Evolutionary conservation across 139 green algal species (phyloP), one percentile per base, ranked within the genome.

Genomic region (Nannochloris sp.): DNA sequence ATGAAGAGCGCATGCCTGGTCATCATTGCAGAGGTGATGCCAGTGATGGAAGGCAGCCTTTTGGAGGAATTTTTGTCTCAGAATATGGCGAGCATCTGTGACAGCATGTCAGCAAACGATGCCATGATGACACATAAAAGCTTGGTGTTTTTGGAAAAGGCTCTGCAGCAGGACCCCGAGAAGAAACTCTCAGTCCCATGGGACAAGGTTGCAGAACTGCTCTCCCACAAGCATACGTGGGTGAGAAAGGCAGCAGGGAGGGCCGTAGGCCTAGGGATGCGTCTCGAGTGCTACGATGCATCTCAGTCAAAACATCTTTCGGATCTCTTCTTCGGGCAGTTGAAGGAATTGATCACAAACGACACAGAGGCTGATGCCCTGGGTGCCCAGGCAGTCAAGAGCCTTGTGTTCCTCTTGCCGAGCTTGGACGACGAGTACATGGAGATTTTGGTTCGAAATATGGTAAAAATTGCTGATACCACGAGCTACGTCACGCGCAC

Each of bases 321-420:
- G 6, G 33, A 40, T 9, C 33, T 40, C 33, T 40, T 40, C 33
- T 40, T 40, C 8, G 6, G 33, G 33, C 33, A 40, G 33, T 8
- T 40, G 8, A 40, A 40, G 33, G 33, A 40, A 40, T 40, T 40
- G 33, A 40, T 40, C 33, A 40, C 33, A 8, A 13, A 40, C 33
- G 72, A 84, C 3, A 68, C 61, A 13, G 66, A 74, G 4, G 88
- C 95, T 56, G 91, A 92, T 26, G 74, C 61, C n/a, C 63, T 87
- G 57, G 82, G 74, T 49, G 75, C 68, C 48, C 89, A 94, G 72
- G 79, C 78, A 0, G 77, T 91, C 31, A 93, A 91, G 75, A 91
- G 85, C 69, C 60, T 95, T 6, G 82, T 95, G 12, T 81, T 73
- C 20, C 57, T 95, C 16, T 72, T 78, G 6, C 49, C 28, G 11